Conservation (phyloP, 139 green algal species). For the Chlorella sp. region DNA sequence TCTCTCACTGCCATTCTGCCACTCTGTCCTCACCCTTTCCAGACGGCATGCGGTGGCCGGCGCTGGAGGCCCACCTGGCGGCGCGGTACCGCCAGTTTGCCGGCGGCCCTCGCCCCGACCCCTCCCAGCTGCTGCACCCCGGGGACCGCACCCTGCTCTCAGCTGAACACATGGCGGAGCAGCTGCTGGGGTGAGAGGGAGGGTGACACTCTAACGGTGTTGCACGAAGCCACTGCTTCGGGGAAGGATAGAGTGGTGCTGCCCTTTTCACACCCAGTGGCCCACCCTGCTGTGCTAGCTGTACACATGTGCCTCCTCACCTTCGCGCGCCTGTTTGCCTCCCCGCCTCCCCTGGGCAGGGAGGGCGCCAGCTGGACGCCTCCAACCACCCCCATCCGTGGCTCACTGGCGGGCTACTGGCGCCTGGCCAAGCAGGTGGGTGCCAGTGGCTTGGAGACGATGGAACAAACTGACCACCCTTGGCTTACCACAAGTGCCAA, state of each 20-base stretch:
- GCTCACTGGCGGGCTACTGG: constrained; percentile 15
- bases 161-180: neutral
- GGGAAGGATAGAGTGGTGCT: neutral
- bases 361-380: neutral
- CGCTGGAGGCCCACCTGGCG: constrained; percentile 12
- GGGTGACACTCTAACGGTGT: neutral
- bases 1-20: neutral
- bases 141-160: neutral
- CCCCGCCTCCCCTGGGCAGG: neutral
- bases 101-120: neutral
- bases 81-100: constrained; percentile 10
- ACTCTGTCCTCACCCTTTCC: neutral
- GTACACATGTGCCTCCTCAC: too few relatives aligned
- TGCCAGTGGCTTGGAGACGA: neutral
- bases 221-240: neutral
- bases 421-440: neutral
- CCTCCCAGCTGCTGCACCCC: constrained; percentile 8
- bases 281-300: too few relatives aligned
- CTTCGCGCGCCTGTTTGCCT: too few relatives aligned
- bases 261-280: too few relatives aligned
- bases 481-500: too few relatives aligned
- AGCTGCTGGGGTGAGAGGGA: neutral
- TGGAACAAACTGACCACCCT: too few relatives aligned
- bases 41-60: constrained; percentile 23
- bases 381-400: neutral